A percentile compares a stretch with the other conserved stretches of the same genome.
Conservation (phyloP, 306 rosid species). For the Malus asiatica region DNA sequence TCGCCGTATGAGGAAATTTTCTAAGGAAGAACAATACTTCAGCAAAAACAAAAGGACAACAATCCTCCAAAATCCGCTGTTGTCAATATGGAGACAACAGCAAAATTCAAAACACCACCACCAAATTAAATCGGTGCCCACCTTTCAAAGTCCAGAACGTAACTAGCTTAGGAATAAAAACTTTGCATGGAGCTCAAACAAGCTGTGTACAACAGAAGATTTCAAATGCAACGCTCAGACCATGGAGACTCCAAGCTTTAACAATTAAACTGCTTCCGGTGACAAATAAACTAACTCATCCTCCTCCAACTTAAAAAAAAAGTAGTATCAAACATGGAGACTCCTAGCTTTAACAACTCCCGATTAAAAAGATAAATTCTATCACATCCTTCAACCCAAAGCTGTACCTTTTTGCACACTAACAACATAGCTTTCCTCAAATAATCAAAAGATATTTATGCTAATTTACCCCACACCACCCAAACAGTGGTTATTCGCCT, state of each 20-base stretch:
- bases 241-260: neutral
- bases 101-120: neutral
- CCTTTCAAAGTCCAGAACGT: neutral
- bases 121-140: neutral
- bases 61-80: neutral
- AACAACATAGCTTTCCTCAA: neutral
- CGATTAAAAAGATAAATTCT: neutral
- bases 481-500: neutral
- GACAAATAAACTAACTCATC: neutral
- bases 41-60: neutral
- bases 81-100: neutral
- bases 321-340: neutral
- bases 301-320: neutral
- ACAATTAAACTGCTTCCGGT: neutral
- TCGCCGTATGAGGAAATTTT: neutral
- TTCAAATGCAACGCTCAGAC: neutral
- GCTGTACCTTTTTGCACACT: neutral
- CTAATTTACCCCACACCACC: neutral
- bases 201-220: neutral
- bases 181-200: neutral
- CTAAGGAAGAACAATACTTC: neutral
- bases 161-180: neutral
- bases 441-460: neutral
- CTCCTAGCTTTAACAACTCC: neutral
- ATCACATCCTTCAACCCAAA: neutral